These are phyloP conservation scores for Candida freyschussii DNA, from an alignment of 1,139 yeast species.

Conservation along the genomic window DNA sequence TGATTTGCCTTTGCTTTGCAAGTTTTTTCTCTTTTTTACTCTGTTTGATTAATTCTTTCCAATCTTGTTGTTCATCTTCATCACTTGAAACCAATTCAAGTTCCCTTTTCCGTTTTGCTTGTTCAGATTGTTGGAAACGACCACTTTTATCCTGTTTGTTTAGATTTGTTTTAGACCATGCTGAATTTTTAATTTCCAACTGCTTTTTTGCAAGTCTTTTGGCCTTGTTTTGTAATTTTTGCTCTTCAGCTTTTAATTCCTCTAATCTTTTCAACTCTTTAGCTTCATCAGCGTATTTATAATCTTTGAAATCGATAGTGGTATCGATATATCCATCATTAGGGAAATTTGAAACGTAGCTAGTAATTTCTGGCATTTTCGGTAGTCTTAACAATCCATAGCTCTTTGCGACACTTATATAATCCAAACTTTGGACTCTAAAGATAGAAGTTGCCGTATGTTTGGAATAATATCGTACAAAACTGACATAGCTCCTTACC, in stretches of 20 bases:
- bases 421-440: constrained; percentile 66
- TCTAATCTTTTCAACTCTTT: constrained; percentile 62
- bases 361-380: constrained; percentile 84
- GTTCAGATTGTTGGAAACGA: constrained; percentile 39
- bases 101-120: constrained; percentile 31
- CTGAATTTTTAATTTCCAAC: constrained; percentile 41
- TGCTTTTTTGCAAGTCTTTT: constrained; percentile 60
- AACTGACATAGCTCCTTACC: constrained; percentile 77
- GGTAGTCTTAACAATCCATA: constrained; percentile 85
- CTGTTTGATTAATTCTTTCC: constrained; percentile 78
- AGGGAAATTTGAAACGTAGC: constrained; percentile 47
- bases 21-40: constrained; percentile 51
- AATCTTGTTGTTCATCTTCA: constrained; percentile 61
- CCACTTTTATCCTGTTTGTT: constrained; percentile 32
- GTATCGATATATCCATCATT: constrained; percentile 62
- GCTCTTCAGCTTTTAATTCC: constrained; percentile 40
- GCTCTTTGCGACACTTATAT: constrained; percentile 64
- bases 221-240: constrained; percentile 47
- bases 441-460: constrained; percentile 92
- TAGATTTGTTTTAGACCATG: constrained; percentile 14
- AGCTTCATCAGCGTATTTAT: constrained; percentile 55
- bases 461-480: constrained; percentile 75
- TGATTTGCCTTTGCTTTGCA: constrained; percentile 31
- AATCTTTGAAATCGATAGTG: constrained; percentile 58
- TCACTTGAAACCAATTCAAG: constrained; percentile 34